A percentile compares a stretch with the other conserved stretches of the same genome.
These are phyloP conservation scores for Stereocaulon alpinum DNA, from an alignment of 495 filamentous ascomycete species.

Conservation along the genomic window DNA sequence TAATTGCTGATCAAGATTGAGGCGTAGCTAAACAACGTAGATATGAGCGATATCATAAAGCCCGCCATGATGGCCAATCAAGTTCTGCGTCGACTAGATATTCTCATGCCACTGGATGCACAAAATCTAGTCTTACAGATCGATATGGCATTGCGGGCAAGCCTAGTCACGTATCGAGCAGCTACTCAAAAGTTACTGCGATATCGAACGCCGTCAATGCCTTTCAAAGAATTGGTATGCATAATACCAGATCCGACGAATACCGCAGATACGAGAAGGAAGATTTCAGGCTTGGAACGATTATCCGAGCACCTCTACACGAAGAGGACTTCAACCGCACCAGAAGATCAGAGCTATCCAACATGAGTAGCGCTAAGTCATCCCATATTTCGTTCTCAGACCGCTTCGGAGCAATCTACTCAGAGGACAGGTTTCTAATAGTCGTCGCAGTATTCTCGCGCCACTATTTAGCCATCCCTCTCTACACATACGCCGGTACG, in stretches of 20 bases:
- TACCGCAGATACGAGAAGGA: not conserved
- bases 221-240: not conserved
- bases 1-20: no score
- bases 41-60: not conserved
- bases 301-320: constrained; percentile 19
- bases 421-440: constrained; percentile 18
- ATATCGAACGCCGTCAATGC: no score
- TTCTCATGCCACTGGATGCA: no score
- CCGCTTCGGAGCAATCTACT: constrained; percentile 15
- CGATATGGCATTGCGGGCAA: not conserved
- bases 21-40: not conserved
- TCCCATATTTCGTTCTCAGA: constrained; percentile 5
- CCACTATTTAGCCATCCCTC: constrained; percentile 19
- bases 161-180: not conserved
- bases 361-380: not conserved
- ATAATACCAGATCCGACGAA: not conserved
- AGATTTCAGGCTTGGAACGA: constrained; percentile 11
- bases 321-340: constrained; percentile 17
- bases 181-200: not conserved
- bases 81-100: no score
- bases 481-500: constrained; percentile 19
- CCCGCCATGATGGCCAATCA: not conserved
- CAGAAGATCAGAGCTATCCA: not conserved
- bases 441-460: constrained; percentile 12
- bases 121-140: no score